Percentiles rank a stretch among this genome's conserved stretches.
phyloP scores from a whole-genome alignment of 139 green algal species.

The Trebouxia sp. region DNA sequence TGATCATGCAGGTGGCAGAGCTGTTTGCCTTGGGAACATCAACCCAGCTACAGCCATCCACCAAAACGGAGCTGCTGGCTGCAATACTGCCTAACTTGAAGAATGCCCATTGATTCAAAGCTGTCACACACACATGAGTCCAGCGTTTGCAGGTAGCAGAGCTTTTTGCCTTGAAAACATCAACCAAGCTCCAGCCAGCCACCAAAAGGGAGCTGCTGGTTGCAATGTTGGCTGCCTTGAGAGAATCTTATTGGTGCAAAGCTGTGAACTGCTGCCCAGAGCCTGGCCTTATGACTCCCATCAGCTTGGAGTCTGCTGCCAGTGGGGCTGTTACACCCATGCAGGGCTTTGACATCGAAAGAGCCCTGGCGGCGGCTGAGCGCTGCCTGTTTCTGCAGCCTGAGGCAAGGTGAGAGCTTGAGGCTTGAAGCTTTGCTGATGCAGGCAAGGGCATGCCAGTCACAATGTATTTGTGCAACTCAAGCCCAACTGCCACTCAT shows the following conservation, averaged over 20 bases:
- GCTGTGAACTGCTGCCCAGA: constrained; percentile 43
- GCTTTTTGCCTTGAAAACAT: constrained; percentile 54
- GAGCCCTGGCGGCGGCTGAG: constrained; percentile 52
- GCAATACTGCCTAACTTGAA: constrained; percentile 47
- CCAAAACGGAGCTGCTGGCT: constrained; percentile 49
- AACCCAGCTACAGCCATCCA: constrained; percentile 36
- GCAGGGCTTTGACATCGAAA: constrained; percentile 34
- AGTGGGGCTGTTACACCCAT: constrained; percentile 16
- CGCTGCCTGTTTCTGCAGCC: constrained; percentile 55
- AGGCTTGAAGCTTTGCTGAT: too few species aligned
- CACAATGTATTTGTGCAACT: background rate
- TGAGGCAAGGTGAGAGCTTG: constrained; percentile 25
- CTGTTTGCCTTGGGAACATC: constrained; percentile 53
- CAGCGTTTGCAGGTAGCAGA: constrained; percentile 54
- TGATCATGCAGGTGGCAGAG: constrained; percentile 56
- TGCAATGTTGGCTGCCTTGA: constrained; percentile 47
- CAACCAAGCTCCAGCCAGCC: constrained; percentile 34
- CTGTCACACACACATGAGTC: background rate
- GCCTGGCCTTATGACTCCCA: constrained; percentile 47
- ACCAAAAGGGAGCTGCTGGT: constrained; percentile 51
- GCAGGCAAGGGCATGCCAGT: too few species aligned
- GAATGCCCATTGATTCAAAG: background rate
- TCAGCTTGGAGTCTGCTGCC: constrained; percentile 49
- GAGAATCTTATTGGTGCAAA: background rate
- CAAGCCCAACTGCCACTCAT: background rate